phyloP scores from a whole-genome alignment of 2,329 filamentous ascomycete species.

The Aspergillus sergii region DNA sequence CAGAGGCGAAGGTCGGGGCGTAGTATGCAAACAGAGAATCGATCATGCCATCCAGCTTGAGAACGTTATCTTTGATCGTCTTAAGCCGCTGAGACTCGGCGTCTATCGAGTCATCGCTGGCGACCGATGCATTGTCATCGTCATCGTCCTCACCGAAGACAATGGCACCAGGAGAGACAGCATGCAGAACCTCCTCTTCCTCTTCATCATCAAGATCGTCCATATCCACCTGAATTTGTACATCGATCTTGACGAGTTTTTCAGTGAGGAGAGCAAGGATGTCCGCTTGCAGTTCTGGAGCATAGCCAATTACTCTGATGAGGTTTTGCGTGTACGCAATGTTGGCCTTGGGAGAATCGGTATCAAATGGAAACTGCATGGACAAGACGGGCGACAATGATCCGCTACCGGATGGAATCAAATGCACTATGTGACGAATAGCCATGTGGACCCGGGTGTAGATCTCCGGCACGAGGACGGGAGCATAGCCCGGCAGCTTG shows the following conservation, averaged over 20 bases:
- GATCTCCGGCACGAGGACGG: slow-evolving; percentile 66
- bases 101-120: slow-evolving; percentile 63
- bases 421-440: slow-evolving; percentile 73
- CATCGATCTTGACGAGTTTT: slow-evolving; percentile 88
- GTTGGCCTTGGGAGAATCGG: slow-evolving; percentile 76
- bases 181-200: slow-evolving; percentile 67
- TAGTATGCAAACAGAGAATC: slow-evolving; percentile 87
- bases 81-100: slow-evolving; percentile 54
- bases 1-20: slow-evolving; percentile 69
- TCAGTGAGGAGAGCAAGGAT: slow-evolving; percentile 83
- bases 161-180: slow-evolving; percentile 37
- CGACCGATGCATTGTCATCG: slow-evolving; percentile 65
- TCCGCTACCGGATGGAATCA: slow-evolving; percentile 77
- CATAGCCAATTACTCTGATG: slow-evolving; percentile 74
- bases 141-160: slow-evolving; percentile 54
- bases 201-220: slow-evolving; percentile 91
- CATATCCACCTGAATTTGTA: slow-evolving; percentile 90
- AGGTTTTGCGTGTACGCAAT: slow-evolving; percentile 88
- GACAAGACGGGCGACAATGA: slow-evolving; percentile 69
- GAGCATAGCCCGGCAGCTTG: slow-evolving; percentile 56
- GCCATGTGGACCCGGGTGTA: slow-evolving; percentile 74
- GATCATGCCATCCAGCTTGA: slow-evolving; percentile 88
- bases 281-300: slow-evolving; percentile 75
- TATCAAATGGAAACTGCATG: slow-evolving; percentile 73
- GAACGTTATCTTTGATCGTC: slow-evolving; percentile 78